Base-by-base conservation (phyloP, 441 rosid species). In the Erodium chrysanthum region DNA sequence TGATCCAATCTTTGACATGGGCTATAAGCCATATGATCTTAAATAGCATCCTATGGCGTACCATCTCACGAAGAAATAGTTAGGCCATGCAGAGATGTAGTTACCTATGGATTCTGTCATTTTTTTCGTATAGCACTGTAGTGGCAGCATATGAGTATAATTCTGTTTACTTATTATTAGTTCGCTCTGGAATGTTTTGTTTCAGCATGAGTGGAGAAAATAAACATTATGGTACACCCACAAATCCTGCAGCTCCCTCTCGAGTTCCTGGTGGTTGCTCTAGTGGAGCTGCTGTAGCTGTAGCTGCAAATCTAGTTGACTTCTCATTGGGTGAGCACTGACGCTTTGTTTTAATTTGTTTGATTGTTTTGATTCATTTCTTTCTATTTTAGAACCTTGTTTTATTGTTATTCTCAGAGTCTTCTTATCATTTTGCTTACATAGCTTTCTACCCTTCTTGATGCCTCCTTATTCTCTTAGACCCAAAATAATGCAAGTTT, bases 261-360 rank as follows among this genome's bases (percentile, higher is more conserved):
- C 78, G 83, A 74, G 79, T 85, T 66, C 84, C 93, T 0, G 90
- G 93, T 68, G 93, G 93, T 66, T 77, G 90, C 65, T 84, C 77
- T 73, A 84, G 93, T 73, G 93, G 90, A 64, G 90, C 93, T 75
- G 88, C 90, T 31, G 83, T 88, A 66, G 69, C 87, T 12, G 93
- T 88, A 9, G 90, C 93, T 3, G 85, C 89, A 65, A 77, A 79
- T 9, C 72, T 87, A 69, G 86, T 84, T 42, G 90, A 85, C 70
- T 88, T 85, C 75, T 81, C 93, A 8, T 74, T 88, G 75, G 93
- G 93, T 84, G 63, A 70, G 76, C 65, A 58, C 62, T 21, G 6
- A 54, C 8, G 23, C 18, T 20, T 52, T 46, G 15, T 46, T 46
- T 12, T 4, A 46, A 7, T 56, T 56, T 9, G 27, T 56, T 56